phyloP scores from a whole-genome alignment of 2,329 filamentous ascomycete genomes.

The Sarocladium kiliense region DNA sequence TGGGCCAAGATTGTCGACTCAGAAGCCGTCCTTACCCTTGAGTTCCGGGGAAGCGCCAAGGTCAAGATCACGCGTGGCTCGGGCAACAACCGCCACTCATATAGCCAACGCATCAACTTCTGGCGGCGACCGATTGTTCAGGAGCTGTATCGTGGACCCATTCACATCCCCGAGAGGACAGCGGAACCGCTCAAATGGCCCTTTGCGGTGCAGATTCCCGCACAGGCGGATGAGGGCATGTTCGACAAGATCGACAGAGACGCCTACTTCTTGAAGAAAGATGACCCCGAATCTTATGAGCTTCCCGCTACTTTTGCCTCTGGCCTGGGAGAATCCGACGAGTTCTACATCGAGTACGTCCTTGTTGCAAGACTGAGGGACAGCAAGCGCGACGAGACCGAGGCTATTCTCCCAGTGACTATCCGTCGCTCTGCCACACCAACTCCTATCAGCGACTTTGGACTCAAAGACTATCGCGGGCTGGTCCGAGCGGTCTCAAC shows the following conservation, averaged over 20 bases:
- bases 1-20: conserved; percentile 14
- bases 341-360: conserved; percentile 26
- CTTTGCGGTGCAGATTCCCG: conserved; percentile 19
- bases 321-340: conserved; percentile 6
- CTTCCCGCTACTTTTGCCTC: conserved; percentile 14
- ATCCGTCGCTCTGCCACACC: conserved; percentile 10
- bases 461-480: background rate
- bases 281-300: conserved; percentile 9
- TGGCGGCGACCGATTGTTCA: conserved; percentile 11
- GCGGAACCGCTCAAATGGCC: conserved; percentile 14
- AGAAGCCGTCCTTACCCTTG: conserved; percentile 14
- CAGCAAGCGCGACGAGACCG: background rate
- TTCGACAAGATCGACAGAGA: background rate
- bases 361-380: conserved; percentile 20
- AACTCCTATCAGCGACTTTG: conserved; percentile 12
- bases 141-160: conserved; percentile 13
- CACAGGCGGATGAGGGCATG: background rate
- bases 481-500: conserved; percentile 11
- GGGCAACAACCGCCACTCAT: conserved; percentile 12
- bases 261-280: background rate
- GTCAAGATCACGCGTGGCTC: conserved; percentile 13
- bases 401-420: conserved; percentile 16
- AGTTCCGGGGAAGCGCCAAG: conserved; percentile 17
- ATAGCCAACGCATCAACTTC: conserved; percentile 16
- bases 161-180: conserved; percentile 12